Base-by-base conservation (phyloP, 345 rosid species). In the Sisymbrium altissimum region DNA sequence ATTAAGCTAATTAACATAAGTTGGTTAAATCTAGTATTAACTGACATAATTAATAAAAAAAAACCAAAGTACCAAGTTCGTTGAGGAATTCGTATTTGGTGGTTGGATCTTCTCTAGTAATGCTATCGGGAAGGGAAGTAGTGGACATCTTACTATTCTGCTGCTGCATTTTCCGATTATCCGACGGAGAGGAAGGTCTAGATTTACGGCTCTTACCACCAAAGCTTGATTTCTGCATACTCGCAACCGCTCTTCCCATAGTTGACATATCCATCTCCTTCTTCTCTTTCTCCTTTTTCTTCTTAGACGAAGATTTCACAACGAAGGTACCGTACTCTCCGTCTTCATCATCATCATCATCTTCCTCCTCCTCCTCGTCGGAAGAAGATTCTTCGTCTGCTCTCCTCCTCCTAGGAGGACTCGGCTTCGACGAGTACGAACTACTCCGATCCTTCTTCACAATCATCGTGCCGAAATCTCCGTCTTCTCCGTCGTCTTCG, bases 11-110 rank as follows among this genome's bases (percentile, higher is more conserved):
- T 27, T 3, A 27, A 27, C 25, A n/a, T n/a, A n/a, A 23, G 3
- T 1, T 23, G 3, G 3, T 27, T 27, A 27, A 27, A 27, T 27
- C 29, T 27, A 27, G 1, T 23, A 23, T 27, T 27, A 27, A 27
- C 29, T 2, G 29, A 27, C 4, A 27, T 27, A 3, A 27, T 27
- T 27, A n/a, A n/a, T 23, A 1, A 23, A 3, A 23, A 23, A 3
- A 2, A 27, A 3, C 0, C 29, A 27, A 2, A 1, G 0, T 27
- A 91, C 98, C 99, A 56, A 95, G 95, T 76, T 95, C 99, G 64
- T 88, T 87, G 67, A 95, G 92, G 81, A 92, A 85, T 77, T 92
- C 99, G 70, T 95, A 95, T 86, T 92, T 95, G 6, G 89, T 80
- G n/a, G 92, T 78, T 38, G 99, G 97, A 82, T 95, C 99, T 78